A percentile compares a stretch with the other conserved stretches of the same genome.
Conservation (phyloP, 148 eudicot species). For the Chenopodium album region DNA sequence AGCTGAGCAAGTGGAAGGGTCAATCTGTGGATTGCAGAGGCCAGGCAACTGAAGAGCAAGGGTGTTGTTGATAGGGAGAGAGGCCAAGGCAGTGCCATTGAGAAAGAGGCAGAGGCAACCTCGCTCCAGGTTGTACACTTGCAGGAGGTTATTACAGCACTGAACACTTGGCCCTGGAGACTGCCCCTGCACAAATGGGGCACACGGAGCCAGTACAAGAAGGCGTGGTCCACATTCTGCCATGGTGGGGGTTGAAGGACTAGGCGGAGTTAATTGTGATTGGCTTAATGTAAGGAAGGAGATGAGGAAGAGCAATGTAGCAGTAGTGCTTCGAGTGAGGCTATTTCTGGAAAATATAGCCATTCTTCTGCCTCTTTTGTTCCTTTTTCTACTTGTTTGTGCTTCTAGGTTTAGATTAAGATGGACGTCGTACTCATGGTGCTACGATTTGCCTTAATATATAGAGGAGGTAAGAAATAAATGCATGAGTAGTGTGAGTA, state of each 20-base stretch:
- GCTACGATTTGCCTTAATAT: background rate
- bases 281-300: slow-evolving; percentile 21
- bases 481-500: slow-evolving; percentile 32
- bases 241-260: slow-evolving; percentile 35
- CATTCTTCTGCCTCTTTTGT: slow-evolving; percentile 17
- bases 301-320: slow-evolving; percentile 23
- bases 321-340: background rate
- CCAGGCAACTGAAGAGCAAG: slow-evolving; percentile 62
- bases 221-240: slow-evolving; percentile 45
- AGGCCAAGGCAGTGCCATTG: slow-evolving; percentile 40
- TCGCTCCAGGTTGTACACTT: slow-evolving; percentile 40
- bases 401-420: background rate
- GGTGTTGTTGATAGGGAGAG: slow-evolving; percentile 67
- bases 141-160: slow-evolving; percentile 53
- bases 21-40: slow-evolving; percentile 46
- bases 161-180: slow-evolving; percentile 35
- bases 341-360: background rate
- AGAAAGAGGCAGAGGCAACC: slow-evolving; percentile 67
- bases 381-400: background rate
- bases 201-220: slow-evolving; percentile 49
- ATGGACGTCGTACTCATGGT: background rate
- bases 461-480: slow-evolving; percentile 12
- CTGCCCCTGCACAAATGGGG: slow-evolving; percentile 60
- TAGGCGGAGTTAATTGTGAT: slow-evolving; percentile 31
- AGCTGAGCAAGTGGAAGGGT: slow-evolving; percentile 52